phyloP scores from a whole-genome alignment of 2,329 filamentous ascomycete genomes.

The Penicillium aurantiogriseum region DNA sequence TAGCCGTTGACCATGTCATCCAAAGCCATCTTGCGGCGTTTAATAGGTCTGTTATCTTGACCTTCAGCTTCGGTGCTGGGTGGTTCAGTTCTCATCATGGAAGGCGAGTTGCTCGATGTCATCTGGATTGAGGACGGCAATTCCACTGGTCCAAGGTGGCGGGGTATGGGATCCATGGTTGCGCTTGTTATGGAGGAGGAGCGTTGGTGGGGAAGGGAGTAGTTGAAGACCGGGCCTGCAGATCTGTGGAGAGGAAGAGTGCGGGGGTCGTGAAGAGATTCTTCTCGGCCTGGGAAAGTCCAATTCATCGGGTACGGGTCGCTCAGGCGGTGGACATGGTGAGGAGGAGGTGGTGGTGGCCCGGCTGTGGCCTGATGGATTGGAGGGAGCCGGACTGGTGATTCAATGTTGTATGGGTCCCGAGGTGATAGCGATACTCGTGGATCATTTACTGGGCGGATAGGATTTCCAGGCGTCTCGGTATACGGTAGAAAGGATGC shows the following conservation, averaged over 20 bases:
- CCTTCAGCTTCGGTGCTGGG: slow-evolving; percentile 19
- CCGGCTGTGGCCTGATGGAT: slow-evolving; percentile 36
- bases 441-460: slow-evolving; percentile 28
- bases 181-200: slow-evolving; percentile 22
- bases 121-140: slow-evolving; percentile 19
- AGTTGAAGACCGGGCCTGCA: slow-evolving; percentile 29
- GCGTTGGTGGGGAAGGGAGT: slow-evolving; percentile 27
- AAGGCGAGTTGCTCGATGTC: slow-evolving; percentile 18
- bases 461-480: slow-evolving; percentile 24
- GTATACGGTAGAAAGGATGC: slow-evolving; percentile 30
- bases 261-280: slow-evolving; percentile 25
- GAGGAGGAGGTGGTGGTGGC: slow-evolving; percentile 12
- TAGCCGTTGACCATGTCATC: slow-evolving; percentile 44
- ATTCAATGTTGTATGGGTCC: slow-evolving; percentile 31
- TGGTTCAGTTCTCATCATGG: slow-evolving; percentile 16
- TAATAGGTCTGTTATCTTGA: slow-evolving; percentile 30
- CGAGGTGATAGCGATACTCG: slow-evolving; percentile 26
- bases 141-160: slow-evolving; percentile 22
- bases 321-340: slow-evolving; percentile 34
- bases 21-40: slow-evolving; percentile 41
- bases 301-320: slow-evolving; percentile 34
- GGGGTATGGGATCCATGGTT: slow-evolving; percentile 23
- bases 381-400: slow-evolving; percentile 38
- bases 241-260: slow-evolving; percentile 23
- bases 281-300: slow-evolving; percentile 25